Base-by-base conservation (phyloP, 306 rosid genomes). In the Nissolia schottii region DNA sequence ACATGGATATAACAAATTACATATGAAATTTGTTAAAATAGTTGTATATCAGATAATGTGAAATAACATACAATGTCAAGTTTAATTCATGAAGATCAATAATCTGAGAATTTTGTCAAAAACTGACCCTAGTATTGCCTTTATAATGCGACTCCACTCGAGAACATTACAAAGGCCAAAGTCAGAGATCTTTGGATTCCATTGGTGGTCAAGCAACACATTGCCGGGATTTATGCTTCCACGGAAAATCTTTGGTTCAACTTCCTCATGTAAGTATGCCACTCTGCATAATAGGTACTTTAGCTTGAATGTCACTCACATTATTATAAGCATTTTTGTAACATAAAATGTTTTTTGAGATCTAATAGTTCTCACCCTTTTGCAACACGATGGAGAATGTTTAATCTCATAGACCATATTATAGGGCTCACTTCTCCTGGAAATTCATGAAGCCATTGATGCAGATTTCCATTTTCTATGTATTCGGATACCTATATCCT, bases 231-330 rank as follows among this genome's bases (percentile, higher is more conserved):
- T 88, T 45, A 88, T 19, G 75, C 55, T 78, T 51, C 90, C 80
- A 59, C 85, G 95, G 15, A 88, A 62, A 65, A 88, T 70, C 76
- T 75, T 82, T 56, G 86, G 88, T 31, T 87, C 89, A 48, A 84
- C 81, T 64, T 85, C 86, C 40, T 90, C 90, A 41, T 88, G 91
- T 75, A 91, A 88, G 70, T 88, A 86, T 23, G 86, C 87, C 81
- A 91, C 65, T 80, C 94, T 88, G 87, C 82, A 74, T n/a, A n/a
- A n/a, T 2, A 78, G 73, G 32, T 19, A 58, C 0, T 14, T 59
- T 64, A 19, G 3, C 1, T 40, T 65, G 37, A 15, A 53, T 25
- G 5, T 54, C 5, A 16, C 29, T 2, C 46, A 40, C 46, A 12
- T 40, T 40, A 40, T 40, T 40, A 10, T 40, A 40, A 40, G 14